Evolutionary conservation across 345 rosid genomes (phyloP).

Genomic region (Citrus mangshanensis): DNA sequence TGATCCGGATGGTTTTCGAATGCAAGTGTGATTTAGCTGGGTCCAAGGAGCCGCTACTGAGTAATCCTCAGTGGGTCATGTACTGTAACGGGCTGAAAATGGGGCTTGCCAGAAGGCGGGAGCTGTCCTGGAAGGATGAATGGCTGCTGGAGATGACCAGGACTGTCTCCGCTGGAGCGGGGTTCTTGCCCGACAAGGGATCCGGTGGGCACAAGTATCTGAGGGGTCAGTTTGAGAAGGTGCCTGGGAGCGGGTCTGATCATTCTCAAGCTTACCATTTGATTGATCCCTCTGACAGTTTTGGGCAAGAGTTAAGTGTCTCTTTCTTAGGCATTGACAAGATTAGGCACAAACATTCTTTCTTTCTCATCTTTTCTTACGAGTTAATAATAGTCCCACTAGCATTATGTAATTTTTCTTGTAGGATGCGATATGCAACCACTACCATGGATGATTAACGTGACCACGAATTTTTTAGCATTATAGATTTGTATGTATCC

Average conservation of each 20-base stretch:
- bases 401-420: no score
- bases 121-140: slow-evolving; percentile 11
- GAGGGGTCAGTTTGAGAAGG: slow-evolving; percentile 28
- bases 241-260: slow-evolving; percentile 1
- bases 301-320: slow-evolving; percentile 16
- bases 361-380: not conserved
- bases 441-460: not conserved
- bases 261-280: slow-evolving; percentile 22
- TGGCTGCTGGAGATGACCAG: slow-evolving; percentile 16
- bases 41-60: not conserved
- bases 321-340: slow-evolving; percentile 13
- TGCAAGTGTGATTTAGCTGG: not conserved
- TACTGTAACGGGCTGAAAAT: slow-evolving; percentile 22
- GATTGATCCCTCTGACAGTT: slow-evolving; percentile 13
- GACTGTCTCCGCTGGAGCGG: slow-evolving; percentile 21
- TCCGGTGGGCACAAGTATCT: slow-evolving; percentile 19
- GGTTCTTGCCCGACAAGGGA: slow-evolving; percentile 12
- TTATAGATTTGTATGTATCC: not conserved
- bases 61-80: slow-evolving; percentile 13
- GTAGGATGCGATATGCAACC: no score
- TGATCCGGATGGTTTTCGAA: slow-evolving; percentile 6
- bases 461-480: not conserved
- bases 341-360: not conserved
- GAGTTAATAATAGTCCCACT: not conserved
- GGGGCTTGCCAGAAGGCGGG: slow-evolving; percentile 15